Base-by-base conservation (phyloP, 2,329 filamentous ascomycete species). In the Venturia carpophila region DNA sequence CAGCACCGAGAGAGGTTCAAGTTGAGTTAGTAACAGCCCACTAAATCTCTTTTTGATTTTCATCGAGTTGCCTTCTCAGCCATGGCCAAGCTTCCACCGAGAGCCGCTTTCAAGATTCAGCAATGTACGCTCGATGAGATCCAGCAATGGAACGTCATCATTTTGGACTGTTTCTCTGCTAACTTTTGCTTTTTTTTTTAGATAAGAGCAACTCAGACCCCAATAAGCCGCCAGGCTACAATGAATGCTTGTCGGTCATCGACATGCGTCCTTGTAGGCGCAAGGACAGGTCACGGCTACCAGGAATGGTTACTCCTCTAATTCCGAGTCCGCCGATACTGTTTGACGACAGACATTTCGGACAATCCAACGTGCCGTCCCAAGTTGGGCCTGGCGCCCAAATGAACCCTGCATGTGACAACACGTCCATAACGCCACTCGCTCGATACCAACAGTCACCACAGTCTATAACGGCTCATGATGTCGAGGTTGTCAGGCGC, bases 161-260 rank as follows among this genome's bases (percentile, higher is more conserved):
- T n/a, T 47, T 2, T 7, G 19, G n/a, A 19, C 3, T n/a, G 17
- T n/a, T 21, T 58, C 52, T 11, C 30, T n/a, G 30, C 52, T 58
- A 58, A 58, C 30, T n/a, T 37, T 6, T 34, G 30, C 30, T 37
- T 5, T 15, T 6, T 37, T 5, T 7, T 58, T 24, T 10, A 58
- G 52, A 58, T 27, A 58, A 58, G 30, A 58, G 27, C 30, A 58
- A 37, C 19, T 3, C 52, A 19, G 30, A 58, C 37, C 52, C 52
- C 27, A 61, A 61, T 15, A 61, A 45, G 60, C 60, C 60, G 19
- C 60, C 60, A 61, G 60, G n/a, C 60, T 61, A 61, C 37, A 24
- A 61, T 45, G 60, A 43, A 37, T 45, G 60, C 37, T 39, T 61
- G 21, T 61, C 60, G n/a, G 9, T 61, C 37, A 42, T 61, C 37